Base-by-base conservation (phyloP, 1,284 basidiomycete genomes). In the Vanrija humicola region DNA sequence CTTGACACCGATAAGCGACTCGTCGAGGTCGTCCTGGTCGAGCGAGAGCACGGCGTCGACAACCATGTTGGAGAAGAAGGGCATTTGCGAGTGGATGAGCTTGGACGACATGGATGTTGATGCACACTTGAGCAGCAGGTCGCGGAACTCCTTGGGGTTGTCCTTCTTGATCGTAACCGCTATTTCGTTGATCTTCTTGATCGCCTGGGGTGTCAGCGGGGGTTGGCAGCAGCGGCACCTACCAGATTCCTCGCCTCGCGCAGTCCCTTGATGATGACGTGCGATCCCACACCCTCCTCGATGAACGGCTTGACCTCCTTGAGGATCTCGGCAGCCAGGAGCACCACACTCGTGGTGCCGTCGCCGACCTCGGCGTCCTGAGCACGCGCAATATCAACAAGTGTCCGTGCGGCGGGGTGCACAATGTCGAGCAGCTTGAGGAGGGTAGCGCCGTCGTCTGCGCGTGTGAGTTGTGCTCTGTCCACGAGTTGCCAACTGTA, bases 71-170 rank as follows among this genome's bases (percentile, higher is more conserved):
- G 93, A 89, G 81, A 99, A 99, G 81, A 98, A 99, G 5, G 95
- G 94, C 71, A 96, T 97, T 79, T 98, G 93, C 40, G 92, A 93
- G 75, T 98, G 94, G 66, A 99, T 98, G 61, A 99, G 85, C 79
- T 99, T 99, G 60, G 94, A 98, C 19, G 95, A 98, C 95, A 99
- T 98, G 42, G 94, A 95, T 7, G 96, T 99, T 26, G 93, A 88
- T 40, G 96, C 96, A 76, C 93, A 96, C 81, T 97, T 95, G 67
- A 97, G 81, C 44, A 99, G 83, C 9, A 98, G 85, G 55, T 93
- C 90, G 58, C 87, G 90, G 84, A 98, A 98, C 65, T 85, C 85
- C 62, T 90, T 95, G 75, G 91, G 84, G 79, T 98, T 83, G 34
- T 86, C 86, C 77, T 89, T 93, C 79, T 98, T 92, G 47, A 99